A percentile compares a stretch with the other conserved stretches of the same genome.
phyloP scores from a whole-genome alignment of 257 asterid species.

The Prunella vulgaris region DNA sequence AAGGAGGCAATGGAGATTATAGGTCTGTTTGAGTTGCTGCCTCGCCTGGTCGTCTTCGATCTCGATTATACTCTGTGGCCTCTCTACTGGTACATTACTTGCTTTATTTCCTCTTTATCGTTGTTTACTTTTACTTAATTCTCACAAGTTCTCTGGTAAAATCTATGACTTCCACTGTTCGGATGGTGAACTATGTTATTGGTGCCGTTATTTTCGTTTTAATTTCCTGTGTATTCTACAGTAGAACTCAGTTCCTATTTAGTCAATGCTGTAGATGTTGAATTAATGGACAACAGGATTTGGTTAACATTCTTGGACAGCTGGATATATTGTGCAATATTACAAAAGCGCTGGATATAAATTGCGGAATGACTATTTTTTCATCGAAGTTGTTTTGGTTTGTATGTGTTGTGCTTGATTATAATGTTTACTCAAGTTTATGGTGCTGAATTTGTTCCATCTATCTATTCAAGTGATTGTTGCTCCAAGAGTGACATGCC shows the following conservation, averaged over 20 bases:
- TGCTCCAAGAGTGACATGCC: conserved; percentile 55
- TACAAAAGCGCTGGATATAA: background rate
- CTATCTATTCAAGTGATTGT: conserved; percentile 50
- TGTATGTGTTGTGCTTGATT: background rate
- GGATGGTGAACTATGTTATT: background rate
- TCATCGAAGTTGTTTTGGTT: background rate
- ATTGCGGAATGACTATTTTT: background rate
- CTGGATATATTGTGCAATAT: background rate
- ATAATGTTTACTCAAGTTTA: conserved; percentile 7
- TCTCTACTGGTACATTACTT: conserved; percentile 63
- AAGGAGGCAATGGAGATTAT: conserved; percentile 82
- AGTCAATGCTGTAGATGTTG: background rate
- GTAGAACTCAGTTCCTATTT: background rate
- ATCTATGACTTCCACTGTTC: background rate
- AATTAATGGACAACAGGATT: no score
- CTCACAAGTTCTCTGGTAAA: background rate
- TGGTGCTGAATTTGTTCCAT: background rate
- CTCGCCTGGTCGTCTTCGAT: conserved; percentile 91
- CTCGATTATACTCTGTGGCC: conserved; percentile 73
- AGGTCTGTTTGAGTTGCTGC: conserved; percentile 63
- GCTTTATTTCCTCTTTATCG: background rate
- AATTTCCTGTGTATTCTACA: background rate
- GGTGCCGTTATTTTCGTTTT: background rate
- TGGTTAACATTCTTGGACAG: background rate
- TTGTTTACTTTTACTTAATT: no score